Conservation (phyloP, 2,329 filamentous ascomycete species). For the Sclerotinia borealis region DNA sequence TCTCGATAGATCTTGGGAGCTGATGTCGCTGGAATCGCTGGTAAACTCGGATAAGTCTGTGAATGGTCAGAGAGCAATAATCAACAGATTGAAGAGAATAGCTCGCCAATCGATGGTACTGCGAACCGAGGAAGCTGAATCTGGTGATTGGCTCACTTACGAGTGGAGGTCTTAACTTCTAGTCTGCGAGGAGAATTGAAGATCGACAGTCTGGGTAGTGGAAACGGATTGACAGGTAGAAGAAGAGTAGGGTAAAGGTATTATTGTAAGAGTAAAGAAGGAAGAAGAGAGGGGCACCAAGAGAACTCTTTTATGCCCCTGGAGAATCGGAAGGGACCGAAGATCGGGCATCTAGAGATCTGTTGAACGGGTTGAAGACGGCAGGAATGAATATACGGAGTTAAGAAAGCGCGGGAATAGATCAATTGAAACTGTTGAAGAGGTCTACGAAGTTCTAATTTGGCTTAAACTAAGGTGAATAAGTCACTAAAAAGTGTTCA, state of each 20-base stretch:
- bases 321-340: not conserved
- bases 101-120: not conserved
- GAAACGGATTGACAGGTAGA: not conserved
- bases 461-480: not conserved
- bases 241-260: not conserved
- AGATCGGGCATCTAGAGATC: not conserved
- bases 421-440: not conserved
- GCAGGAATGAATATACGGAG: not conserved
- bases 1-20: not conserved
- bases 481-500: not conserved
- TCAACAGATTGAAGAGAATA: too few species aligned
- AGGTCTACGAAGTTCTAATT: not conserved
- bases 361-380: not conserved
- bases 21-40: not conserved
- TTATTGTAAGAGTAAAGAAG: not conserved
- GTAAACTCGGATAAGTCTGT: not conserved
- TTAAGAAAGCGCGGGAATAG: not conserved
- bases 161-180: not conserved
- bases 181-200: too few species aligned
- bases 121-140: not conserved
- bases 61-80: not conserved
- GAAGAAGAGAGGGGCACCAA: not conserved
- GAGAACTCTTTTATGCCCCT: not conserved
- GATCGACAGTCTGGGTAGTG: not conserved
- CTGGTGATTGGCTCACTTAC: not conserved